Conservation (phyloP, 2,329 filamentous ascomycete species). For the Hymenoscyphus salicellus region DNA sequence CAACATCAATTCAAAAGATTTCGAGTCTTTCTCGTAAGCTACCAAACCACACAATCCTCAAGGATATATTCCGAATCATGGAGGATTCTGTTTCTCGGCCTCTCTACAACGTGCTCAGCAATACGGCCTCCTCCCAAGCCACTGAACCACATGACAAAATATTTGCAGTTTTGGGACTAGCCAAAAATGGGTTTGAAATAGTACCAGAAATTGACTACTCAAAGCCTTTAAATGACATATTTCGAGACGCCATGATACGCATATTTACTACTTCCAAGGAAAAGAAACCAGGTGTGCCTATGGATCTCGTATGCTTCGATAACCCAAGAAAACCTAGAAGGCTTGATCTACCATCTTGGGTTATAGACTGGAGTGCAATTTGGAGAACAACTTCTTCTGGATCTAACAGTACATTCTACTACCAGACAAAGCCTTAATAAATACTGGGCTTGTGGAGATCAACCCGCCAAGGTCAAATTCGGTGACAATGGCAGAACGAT, state of each 20-base stretch:
- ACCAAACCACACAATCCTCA: neutral
- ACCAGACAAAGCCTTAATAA: neutral
- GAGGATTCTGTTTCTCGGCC: too few relatives aligned
- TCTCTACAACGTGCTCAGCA: neutral
- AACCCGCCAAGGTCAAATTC: neutral
- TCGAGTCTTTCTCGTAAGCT: neutral
- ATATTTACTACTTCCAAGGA: neutral
- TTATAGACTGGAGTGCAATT: neutral
- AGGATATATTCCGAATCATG: neutral
- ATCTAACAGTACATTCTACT: neutral
- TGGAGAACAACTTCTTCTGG: neutral
- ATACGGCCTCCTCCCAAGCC: neutral
- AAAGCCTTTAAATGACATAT: neutral
- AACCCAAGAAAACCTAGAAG: neutral
- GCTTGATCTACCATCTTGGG: neutral
- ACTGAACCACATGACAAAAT: constrained; percentile 2
- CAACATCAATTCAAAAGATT: neutral
- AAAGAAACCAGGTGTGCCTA: neutral
- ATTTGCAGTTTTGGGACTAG: neutral
- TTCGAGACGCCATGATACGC: neutral
- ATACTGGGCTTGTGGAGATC: neutral
- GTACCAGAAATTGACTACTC: neutral
- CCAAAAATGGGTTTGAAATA: neutral
- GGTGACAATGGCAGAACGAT: neutral
- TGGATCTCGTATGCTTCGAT: neutral